phyloP scores from a whole-genome alignment of 306 rosid genomes.

The Oemleria cerasiformis region DNA sequence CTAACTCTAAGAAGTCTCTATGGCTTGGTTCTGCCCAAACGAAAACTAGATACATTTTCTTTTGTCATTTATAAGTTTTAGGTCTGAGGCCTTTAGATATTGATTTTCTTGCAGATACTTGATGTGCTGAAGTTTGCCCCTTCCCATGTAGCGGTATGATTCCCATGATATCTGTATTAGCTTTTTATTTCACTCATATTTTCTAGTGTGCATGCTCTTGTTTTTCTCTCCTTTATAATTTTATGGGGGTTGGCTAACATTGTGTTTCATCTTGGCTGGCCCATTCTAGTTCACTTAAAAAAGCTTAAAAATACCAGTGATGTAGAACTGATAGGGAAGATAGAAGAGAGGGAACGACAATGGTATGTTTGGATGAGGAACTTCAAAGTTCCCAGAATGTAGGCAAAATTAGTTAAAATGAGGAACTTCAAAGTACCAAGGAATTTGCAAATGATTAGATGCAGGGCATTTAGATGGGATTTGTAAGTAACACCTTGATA shows the following conservation, averaged over 20 bases:
- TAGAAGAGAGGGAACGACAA: neutral
- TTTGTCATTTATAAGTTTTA: neutral
- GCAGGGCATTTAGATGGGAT: no score
- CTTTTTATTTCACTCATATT: neutral
- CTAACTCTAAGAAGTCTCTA: neutral
- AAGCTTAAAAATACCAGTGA: neutral
- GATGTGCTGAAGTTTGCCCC: conserved; percentile 87
- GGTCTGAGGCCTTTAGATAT: conserved; percentile 14
- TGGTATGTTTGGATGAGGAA: no score
- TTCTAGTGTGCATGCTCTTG: neutral
- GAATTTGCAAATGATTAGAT: no score
- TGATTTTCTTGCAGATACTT: conserved; percentile 63
- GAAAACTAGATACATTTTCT: neutral
- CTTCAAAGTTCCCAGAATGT: no score
- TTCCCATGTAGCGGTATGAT: conserved; percentile 92
- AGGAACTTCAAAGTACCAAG: no score
- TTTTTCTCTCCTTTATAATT: neutral
- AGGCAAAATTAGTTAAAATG: no score
- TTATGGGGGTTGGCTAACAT: conserved; percentile 1
- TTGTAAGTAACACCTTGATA: no score
- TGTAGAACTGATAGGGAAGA: neutral
- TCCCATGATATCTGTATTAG: neutral
- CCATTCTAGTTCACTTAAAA: neutral
- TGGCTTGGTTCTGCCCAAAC: neutral
- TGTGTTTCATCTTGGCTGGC: neutral